Evolutionary conservation across 1,139 yeast species (phyloP).

Genomic region (Pichia sp.): DNA sequence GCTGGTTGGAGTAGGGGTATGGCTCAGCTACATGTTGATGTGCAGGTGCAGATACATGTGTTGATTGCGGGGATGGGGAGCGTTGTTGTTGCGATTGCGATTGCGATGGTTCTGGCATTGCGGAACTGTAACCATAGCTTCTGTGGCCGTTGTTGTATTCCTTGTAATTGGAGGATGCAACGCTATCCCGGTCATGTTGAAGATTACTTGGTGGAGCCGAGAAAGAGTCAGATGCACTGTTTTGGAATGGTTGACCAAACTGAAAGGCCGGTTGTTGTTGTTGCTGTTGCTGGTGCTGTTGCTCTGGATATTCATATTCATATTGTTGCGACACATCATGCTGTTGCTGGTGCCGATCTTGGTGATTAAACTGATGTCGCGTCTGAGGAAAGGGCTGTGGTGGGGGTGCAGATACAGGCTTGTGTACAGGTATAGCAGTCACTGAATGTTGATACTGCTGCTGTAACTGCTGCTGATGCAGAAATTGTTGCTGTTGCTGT

Average conservation of each 20-base stretch:
- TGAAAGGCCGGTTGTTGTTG: no score
- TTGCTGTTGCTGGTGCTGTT: neutral
- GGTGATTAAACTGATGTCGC: neutral
- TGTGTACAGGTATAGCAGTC: constrained; percentile 1
- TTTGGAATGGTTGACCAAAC: no score
- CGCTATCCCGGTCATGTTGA: no score
- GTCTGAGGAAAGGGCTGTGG: constrained; percentile 7
- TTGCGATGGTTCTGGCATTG: constrained; percentile 1
- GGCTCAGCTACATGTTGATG: no score
- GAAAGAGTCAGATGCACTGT: no score
- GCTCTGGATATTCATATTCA: neutral
- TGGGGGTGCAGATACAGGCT: neutral
- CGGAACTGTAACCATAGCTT: constrained; percentile 5
- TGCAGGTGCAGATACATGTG: no score
- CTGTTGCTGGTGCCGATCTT: neutral
- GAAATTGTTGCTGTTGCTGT: constrained; percentile 7
- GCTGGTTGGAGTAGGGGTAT: no score
- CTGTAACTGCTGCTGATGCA: constrained; percentile 9
- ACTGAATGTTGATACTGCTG: constrained; percentile 6
- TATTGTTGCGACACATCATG: neutral
- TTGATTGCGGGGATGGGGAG: constrained; percentile 3
- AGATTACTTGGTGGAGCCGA: no score
- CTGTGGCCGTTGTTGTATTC: constrained; percentile 1
- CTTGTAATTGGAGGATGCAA: no score
- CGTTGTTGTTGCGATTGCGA: neutral